Conservation (phyloP, 805 yeast species). For the Saccharomycopsis sp. region DNA sequence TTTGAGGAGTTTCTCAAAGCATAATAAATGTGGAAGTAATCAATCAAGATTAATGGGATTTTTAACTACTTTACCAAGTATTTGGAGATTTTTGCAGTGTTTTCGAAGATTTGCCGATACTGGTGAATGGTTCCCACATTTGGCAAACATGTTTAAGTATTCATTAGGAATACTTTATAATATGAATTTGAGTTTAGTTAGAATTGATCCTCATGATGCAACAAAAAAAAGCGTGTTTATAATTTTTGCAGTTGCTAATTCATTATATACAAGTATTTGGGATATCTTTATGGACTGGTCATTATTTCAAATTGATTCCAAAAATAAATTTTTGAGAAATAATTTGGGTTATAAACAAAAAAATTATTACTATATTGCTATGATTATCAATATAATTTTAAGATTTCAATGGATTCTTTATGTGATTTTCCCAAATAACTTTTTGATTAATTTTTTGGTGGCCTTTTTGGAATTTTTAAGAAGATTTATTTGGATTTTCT, state of each 20-base stretch:
- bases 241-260: constrained; percentile 62
- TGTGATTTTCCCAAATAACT: constrained; percentile 81
- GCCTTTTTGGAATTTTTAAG: constrained; percentile 76
- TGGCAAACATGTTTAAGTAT: constrained; percentile 81
- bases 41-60: constrained; percentile 75
- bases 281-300: constrained; percentile 97
- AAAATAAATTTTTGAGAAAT: constrained; percentile 53
- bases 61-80: constrained; percentile 71
- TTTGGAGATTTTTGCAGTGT: constrained; percentile 89
- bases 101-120: constrained; percentile 85
- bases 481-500: constrained; percentile 80
- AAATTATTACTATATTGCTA: constrained; percentile 59
- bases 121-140: constrained; percentile 93
- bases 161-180: constrained; percentile 55
- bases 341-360: constrained; percentile 54
- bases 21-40: constrained; percentile 58
- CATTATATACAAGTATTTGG: constrained; percentile 67
- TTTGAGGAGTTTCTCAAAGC: constrained; percentile 46
- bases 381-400: constrained; percentile 58
- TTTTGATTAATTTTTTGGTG: constrained; percentile 71
- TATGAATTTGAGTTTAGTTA: constrained; percentile 63
- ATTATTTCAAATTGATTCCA: constrained; percentile 54
- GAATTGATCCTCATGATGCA: constrained; percentile 43
- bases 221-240: constrained; percentile 51
- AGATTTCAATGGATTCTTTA: constrained; percentile 92